Evolutionary conservation across 2,329 filamentous ascomycete genomes (phyloP).

Genomic region (Rhytidhysteron rufulum): DNA sequence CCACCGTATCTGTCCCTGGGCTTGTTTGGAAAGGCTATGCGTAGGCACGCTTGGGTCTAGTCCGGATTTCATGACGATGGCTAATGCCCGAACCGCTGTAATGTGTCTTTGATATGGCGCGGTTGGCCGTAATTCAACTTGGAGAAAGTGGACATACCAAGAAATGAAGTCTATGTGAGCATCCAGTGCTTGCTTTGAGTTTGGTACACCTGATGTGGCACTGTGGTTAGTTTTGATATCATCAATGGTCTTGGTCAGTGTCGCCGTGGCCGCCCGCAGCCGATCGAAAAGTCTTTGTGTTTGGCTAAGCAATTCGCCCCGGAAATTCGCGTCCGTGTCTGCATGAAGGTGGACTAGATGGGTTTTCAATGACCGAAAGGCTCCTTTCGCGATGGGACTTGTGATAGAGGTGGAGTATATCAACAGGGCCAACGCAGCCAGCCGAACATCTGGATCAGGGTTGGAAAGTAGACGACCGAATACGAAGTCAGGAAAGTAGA

Average conservation of each 20-base stretch:
- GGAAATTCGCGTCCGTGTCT: conserved; percentile 80
- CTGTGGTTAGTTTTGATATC: conserved; percentile 6
- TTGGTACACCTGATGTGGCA: neutral
- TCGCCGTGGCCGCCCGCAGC: conserved; percentile 43
- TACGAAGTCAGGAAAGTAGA: conserved; percentile 50
- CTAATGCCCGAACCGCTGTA: conserved; percentile 69
- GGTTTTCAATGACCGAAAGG: conserved; percentile 60
- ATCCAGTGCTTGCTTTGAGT: conserved; percentile 18
- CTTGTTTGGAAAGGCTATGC: conserved; percentile 43
- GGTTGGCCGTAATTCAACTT: conserved; percentile 70
- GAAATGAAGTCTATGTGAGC: conserved; percentile 63
- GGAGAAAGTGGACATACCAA: conserved; percentile 72
- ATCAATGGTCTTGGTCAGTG: conserved; percentile 18
- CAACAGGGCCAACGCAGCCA: conserved; percentile 77
- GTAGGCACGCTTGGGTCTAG: conserved; percentile 50
- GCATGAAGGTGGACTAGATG: conserved; percentile 71
- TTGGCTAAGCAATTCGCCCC: conserved; percentile 73
- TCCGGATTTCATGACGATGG: conserved; percentile 64
- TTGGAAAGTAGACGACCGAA: conserved; percentile 37
- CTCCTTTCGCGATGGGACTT: conserved; percentile 62
- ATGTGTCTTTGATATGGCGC: conserved; percentile 89
- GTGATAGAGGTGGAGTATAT: conserved; percentile 72
- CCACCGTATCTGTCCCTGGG: conserved; percentile 49
- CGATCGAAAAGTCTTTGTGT: conserved; percentile 74
- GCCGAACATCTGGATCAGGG: conserved; percentile 53